Evolutionary conservation across 805 yeast genomes (phyloP).

Genomic region (Kluyveromyces dobzhanskii): DNA sequence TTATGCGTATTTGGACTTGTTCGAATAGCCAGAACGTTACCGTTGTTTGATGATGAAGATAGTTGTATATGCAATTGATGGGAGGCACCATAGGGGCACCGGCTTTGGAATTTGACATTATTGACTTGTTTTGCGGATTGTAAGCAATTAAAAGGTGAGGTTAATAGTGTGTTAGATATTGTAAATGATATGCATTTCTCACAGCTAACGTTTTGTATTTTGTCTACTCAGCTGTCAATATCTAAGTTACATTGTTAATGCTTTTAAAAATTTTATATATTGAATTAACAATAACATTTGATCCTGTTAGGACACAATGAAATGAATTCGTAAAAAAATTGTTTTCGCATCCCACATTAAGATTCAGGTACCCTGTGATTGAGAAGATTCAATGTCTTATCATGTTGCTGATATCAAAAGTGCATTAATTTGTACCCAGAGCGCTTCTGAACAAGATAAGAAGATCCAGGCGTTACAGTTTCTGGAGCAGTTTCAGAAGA

Average conservation of each 20-base stretch:
- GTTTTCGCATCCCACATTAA: no score
- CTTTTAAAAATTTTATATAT: no score
- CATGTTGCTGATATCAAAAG: constrained; percentile 15
- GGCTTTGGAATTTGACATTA: constrained; percentile 5
- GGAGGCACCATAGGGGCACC: constrained; percentile 62
- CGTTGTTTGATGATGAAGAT: constrained; percentile 67
- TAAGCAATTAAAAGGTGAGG: no score
- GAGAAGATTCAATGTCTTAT: constrained; percentile 10
- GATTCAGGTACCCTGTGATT: no score
- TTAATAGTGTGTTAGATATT: no score
- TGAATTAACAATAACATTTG: no score
- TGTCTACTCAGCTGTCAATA: no score
- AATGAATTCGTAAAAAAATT: no score
- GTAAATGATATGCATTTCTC: no score
- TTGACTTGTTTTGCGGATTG: neutral
- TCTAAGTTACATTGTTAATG: no score
- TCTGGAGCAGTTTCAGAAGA: constrained; percentile 77
- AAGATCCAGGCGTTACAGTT: constrained; percentile 43
- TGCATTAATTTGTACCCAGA: constrained; percentile 26
- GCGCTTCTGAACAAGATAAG: constrained; percentile 17
- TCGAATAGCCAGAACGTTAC: constrained; percentile 89
- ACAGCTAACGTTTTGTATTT: no score
- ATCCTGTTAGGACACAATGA: no score
- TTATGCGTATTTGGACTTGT: constrained; percentile 66
- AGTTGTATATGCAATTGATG: constrained; percentile 81